phyloP scores from a whole-genome alignment of 2,329 filamentous ascomycete genomes.

The Alternaria arborescens region DNA sequence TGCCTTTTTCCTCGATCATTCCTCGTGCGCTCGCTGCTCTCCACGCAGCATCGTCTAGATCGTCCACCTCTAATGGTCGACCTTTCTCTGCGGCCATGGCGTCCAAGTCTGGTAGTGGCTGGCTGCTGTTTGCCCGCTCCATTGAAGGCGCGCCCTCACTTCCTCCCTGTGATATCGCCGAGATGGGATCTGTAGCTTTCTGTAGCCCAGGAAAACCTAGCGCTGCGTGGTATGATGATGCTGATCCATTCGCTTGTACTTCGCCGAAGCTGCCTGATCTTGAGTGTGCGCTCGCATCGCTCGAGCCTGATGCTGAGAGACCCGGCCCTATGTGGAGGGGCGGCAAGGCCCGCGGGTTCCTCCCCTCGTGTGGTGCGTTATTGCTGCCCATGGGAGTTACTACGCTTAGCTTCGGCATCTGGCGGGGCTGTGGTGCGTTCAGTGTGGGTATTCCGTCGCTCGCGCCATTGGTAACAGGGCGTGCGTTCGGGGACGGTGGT shows the following conservation, averaged over 20 bases:
- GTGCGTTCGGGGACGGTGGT: slow-evolving; percentile 82
- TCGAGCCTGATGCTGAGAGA: slow-evolving; percentile 75
- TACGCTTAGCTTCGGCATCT: slow-evolving; percentile 79
- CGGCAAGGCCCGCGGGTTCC: slow-evolving; percentile 61
- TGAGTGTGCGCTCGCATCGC: slow-evolving; percentile 83
- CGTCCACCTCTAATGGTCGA: slow-evolving; percentile 86
- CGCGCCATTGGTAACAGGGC: slow-evolving; percentile 74
- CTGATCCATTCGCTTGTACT: slow-evolving; percentile 79
- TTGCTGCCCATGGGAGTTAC: slow-evolving; percentile 88
- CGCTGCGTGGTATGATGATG: slow-evolving; percentile 80
- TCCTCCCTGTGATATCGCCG: slow-evolving; percentile 79
- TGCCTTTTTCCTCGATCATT: slow-evolving; percentile 86
- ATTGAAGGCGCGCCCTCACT: slow-evolving; percentile 75
- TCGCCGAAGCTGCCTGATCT: slow-evolving; percentile 87
- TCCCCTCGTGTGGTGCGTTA: slow-evolving; percentile 74
- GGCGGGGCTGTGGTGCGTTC: slow-evolving; percentile 61
- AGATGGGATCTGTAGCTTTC: slow-evolving; percentile 81
- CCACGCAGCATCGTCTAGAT: slow-evolving; percentile 95
- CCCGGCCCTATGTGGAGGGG: slow-evolving; percentile 63
- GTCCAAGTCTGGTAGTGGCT: slow-evolving; percentile 79
- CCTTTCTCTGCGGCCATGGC: slow-evolving; percentile 84
- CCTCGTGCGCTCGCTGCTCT: slow-evolving; percentile 89
- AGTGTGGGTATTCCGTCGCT: slow-evolving; percentile 47
- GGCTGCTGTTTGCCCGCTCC: slow-evolving; percentile 83
- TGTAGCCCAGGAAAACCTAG: slow-evolving; percentile 79